Evolutionary conservation across 805 yeast genomes (phyloP).

Genomic region (Sugiyamaella smithiae): DNA sequence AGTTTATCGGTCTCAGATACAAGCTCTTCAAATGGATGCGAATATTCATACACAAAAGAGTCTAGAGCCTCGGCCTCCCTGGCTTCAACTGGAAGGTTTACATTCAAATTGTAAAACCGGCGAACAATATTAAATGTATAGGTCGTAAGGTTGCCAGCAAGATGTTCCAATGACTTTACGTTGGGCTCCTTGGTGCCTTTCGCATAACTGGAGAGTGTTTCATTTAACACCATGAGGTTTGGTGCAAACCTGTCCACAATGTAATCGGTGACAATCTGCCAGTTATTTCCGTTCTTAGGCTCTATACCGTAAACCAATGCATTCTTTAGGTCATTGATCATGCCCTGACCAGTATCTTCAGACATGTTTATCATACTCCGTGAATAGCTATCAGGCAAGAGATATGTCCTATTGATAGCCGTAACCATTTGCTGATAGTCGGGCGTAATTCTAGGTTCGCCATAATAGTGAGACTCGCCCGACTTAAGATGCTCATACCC

Average conservation of each 20-base stretch:
- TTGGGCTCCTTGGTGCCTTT: neutral
- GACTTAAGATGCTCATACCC: constrained; percentile 47
- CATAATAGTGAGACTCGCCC: constrained; percentile 46
- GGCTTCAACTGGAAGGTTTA: constrained; percentile 2
- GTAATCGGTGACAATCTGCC: constrained; percentile 52
- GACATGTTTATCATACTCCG: constrained; percentile 39
- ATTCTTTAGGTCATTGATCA: constrained; percentile 38
- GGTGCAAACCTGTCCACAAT: constrained; percentile 57
- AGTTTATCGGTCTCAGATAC: constrained; percentile 10
- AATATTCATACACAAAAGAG: constrained; percentile 10
- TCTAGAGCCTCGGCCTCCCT: constrained; percentile 2
- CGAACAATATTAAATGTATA: constrained; percentile 10
- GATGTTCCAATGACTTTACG: neutral
- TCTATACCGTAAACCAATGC: constrained; percentile 35
- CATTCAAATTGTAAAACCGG: neutral
- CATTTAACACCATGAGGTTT: constrained; percentile 41
- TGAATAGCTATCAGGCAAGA: constrained; percentile 48
- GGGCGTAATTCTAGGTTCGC: constrained; percentile 48
- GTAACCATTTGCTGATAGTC: constrained; percentile 56
- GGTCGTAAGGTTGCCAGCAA: constrained; percentile 10
- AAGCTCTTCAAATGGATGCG: neutral
- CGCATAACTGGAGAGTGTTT: constrained; percentile 32
- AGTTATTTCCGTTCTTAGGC: constrained; percentile 47
- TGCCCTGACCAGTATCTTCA: constrained; percentile 33
- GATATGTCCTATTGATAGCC: constrained; percentile 49